These are phyloP conservation scores for Xylaria bambusicola DNA, from an alignment of 495 filamentous ascomycete species.

Conservation along the genomic window DNA sequence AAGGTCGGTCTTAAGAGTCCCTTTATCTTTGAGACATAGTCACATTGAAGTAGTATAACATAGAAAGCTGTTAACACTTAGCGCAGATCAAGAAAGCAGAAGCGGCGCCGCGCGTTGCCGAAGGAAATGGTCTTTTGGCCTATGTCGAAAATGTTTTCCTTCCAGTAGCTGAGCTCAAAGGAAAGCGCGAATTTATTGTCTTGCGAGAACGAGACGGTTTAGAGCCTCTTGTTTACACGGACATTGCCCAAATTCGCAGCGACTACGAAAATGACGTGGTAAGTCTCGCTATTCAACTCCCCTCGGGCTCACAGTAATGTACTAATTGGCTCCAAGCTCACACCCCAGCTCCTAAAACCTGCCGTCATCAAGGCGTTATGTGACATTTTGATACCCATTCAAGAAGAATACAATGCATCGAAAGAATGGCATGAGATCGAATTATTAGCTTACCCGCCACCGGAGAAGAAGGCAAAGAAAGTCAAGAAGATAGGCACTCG, in stretches of 20 bases:
- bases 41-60: too few species aligned
- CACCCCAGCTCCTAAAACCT: conserved; percentile 81
- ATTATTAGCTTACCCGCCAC: conserved; percentile 79
- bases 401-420: conserved; percentile 65
- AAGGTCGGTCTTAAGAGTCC: conserved; percentile 55
- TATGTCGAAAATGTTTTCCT: conserved; percentile 86
- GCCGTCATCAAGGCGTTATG: conserved; percentile 71
- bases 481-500: conserved; percentile 77
- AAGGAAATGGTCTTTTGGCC: conserved; percentile 81
- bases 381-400: conserved; percentile 73
- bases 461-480: conserved; percentile 71
- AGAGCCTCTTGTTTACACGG: conserved; percentile 76
- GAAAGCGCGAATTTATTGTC: conserved; percentile 56
- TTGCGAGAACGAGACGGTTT: conserved; percentile 60
- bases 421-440: conserved; percentile 80
- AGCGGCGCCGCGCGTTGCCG: conserved; percentile 70
- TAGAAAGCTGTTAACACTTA: not conserved
- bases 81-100: conserved; percentile 70
- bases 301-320: not conserved
- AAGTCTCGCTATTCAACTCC: conserved; percentile 31
- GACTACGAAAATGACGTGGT: conserved; percentile 83
- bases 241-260: conserved; percentile 67
- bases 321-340: conserved; percentile 57
- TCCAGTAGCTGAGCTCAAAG: conserved; percentile 60
- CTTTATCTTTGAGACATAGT: too few species aligned